A percentile compares a stretch with the other conserved stretches of the same genome.
Conservation (phyloP, 2,329 filamentous ascomycete genomes). For the Fusarium sp. region DNA sequence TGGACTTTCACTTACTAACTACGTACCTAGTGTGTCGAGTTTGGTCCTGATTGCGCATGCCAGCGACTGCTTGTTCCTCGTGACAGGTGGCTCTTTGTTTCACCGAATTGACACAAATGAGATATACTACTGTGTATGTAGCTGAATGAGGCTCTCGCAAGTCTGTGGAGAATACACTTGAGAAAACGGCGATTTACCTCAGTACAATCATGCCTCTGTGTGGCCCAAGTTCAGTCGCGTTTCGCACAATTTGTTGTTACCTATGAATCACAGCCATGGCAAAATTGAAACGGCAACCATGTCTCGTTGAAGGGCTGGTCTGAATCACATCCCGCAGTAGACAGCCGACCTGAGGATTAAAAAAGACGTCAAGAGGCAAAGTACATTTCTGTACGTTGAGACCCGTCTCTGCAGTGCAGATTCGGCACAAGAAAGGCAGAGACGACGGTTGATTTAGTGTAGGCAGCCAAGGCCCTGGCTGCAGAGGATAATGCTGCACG, state of each 20-base stretch:
- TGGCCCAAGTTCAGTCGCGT: neutral
- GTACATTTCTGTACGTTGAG: neutral
- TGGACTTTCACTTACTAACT: slow-evolving; percentile 3
- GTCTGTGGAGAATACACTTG: neutral
- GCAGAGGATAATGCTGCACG: slow-evolving; percentile 31
- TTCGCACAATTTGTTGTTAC: slow-evolving; percentile 2
- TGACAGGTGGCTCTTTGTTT: slow-evolving; percentile 7
- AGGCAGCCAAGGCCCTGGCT: slow-evolving; percentile 13
- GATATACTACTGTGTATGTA: slow-evolving; percentile 1
- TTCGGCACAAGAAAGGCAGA: slow-evolving; percentile 1
- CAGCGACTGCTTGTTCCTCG: slow-evolving; percentile 10
- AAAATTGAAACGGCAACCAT: slow-evolving; percentile 31
- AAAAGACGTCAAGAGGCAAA: slow-evolving; percentile 18
- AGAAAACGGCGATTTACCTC: neutral
- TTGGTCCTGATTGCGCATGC: slow-evolving; percentile 14
- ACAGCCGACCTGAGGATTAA: slow-evolving; percentile 22
- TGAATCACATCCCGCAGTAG: slow-evolving; percentile 25
- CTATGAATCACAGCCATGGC: slow-evolving; percentile 16
- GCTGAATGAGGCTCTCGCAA: slow-evolving; percentile 23
- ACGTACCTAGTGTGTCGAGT: neutral
- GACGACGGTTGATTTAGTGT: slow-evolving; percentile 3
- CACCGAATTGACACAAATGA: neutral
- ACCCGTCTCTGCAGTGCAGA: neutral
- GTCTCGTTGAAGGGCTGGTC: slow-evolving; percentile 27
- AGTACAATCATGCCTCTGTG: neutral